These are phyloP conservation scores for Colletotrichum tabaci DNA, from an alignment of 2,329 filamentous ascomycete genomes.

Conservation along the genomic window DNA sequence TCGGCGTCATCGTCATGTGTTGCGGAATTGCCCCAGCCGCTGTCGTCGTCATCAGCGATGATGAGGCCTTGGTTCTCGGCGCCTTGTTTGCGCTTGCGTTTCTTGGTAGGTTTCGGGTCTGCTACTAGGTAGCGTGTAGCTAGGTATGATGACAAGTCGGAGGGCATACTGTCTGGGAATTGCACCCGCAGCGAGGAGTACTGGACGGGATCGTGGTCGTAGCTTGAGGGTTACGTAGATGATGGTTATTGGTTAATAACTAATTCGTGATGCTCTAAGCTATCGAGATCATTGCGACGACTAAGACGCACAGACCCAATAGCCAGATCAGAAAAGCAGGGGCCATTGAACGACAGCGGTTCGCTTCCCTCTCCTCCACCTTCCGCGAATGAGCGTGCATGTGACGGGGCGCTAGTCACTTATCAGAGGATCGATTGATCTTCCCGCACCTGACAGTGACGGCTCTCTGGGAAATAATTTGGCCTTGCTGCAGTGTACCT, in stretches of 20 bases:
- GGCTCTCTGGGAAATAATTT: constrained; percentile 11
- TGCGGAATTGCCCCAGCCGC: constrained; percentile 62
- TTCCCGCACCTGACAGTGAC: constrained; percentile 30
- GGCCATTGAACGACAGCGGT: constrained; percentile 23
- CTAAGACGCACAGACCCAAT: constrained; percentile 20
- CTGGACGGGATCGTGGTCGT: not conserved
- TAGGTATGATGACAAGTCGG: constrained; percentile 84
- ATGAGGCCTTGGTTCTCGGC: constrained; percentile 67
- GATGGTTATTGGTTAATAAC: constrained; percentile 2
- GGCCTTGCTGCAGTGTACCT: constrained; percentile 1
- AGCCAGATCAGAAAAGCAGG: constrained; percentile 31
- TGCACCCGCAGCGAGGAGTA: not conserved
- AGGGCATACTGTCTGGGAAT: constrained; percentile 59
- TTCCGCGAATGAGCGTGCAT: constrained; percentile 26
- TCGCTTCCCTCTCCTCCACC: constrained; percentile 6
- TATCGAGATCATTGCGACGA: constrained; percentile 19
- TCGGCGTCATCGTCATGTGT: constrained; percentile 65
- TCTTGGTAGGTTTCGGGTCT: constrained; percentile 71
- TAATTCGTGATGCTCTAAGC: not conserved
- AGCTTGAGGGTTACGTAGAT: not conserved
- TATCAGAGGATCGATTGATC: constrained; percentile 37
- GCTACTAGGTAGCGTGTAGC: constrained; percentile 88
- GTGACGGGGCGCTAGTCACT: constrained; percentile 42
- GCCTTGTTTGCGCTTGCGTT: constrained; percentile 73
- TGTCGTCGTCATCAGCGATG: constrained; percentile 76